Conservation (phyloP, 2,329 filamentous ascomycete genomes). For the Aureobasidium pullulans region DNA sequence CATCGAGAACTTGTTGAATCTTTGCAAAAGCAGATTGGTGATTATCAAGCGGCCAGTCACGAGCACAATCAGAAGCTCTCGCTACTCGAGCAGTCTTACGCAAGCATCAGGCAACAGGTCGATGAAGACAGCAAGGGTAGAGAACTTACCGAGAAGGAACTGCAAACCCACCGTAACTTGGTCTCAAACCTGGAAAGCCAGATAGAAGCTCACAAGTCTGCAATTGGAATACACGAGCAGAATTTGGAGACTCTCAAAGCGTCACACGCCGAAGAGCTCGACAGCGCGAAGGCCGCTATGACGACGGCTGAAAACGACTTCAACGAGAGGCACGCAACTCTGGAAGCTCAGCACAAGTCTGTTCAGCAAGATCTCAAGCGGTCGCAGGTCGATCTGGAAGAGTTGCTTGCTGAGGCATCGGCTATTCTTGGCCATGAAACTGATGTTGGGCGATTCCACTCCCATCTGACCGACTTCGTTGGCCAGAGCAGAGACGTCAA, state of each 20-base stretch:
- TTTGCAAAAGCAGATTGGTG: conserved; percentile 68
- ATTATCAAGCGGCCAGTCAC: conserved; percentile 68
- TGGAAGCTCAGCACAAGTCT: conserved; percentile 30
- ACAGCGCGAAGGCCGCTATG: conserved; percentile 53
- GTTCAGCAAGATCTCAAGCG: conserved; percentile 53
- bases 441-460: conserved; percentile 33
- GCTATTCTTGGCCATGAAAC: conserved; percentile 58
- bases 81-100: conserved; percentile 66
- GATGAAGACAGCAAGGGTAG: conserved; percentile 57
- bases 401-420: conserved; percentile 57
- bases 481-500: conserved; percentile 29
- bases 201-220: conserved; percentile 48
- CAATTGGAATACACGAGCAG: conserved; percentile 47
- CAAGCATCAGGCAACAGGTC: conserved; percentile 58
- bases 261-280: conserved; percentile 50
- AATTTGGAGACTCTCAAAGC: conserved; percentile 47
- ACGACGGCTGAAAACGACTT: conserved; percentile 28
- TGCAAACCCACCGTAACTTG: conserved; percentile 44
- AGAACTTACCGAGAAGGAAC: conserved; percentile 46
- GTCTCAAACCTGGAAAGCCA: conserved; percentile 51
- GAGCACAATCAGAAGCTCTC: conserved; percentile 62
- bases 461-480: conserved; percentile 37
- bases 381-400: conserved; percentile 52
- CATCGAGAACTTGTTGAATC: conserved; percentile 47
- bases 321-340: conserved; percentile 26